Evolutionary conservation across 768 basidiomycete genomes (phyloP).

Genomic region (Suillus cothurnatus): DNA sequence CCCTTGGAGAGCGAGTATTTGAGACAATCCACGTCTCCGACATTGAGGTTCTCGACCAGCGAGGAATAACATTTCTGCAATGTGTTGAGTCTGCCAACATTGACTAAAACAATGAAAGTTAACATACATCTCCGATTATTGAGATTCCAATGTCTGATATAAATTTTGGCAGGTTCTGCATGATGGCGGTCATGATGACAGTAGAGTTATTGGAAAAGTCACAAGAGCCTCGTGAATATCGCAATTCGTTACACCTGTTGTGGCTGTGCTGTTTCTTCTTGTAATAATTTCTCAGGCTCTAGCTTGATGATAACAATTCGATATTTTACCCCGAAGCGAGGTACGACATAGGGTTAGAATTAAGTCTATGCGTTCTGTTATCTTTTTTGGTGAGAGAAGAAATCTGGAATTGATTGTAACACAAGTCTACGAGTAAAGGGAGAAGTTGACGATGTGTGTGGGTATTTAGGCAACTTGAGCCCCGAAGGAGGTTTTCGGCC

Average conservation of each 20-base stretch:
- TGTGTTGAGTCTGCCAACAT: neutral
- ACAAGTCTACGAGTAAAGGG: too few species aligned
- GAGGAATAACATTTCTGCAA: conserved; percentile 86
- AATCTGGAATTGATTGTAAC: too few species aligned
- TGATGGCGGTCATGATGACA: conserved; percentile 69
- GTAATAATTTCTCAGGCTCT: neutral
- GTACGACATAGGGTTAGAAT: too few species aligned
- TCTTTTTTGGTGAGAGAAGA: too few species aligned
- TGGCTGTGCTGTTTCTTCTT: conserved; percentile 29
- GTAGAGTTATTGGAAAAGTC: conserved; percentile 12
- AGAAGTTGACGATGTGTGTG: too few species aligned
- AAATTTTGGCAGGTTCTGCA: conserved; percentile 84
- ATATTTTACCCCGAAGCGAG: too few species aligned
- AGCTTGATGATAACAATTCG: too few species aligned
- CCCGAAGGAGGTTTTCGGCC: too few species aligned
- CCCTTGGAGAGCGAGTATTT: conserved; percentile 93
- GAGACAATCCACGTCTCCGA: conserved; percentile 78
- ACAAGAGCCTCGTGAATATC: neutral
- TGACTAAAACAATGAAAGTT: neutral
- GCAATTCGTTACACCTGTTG: conserved; percentile 1
- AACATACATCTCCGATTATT: conserved; percentile 75
- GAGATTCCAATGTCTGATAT: conserved; percentile 79
- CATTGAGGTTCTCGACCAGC: conserved; percentile 82
- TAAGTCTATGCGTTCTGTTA: too few species aligned
- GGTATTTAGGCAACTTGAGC: too few species aligned